Evolutionary conservation across 2,329 filamentous ascomycete species (phyloP), one percentile per base, ranked within the genome.

Genomic region (Ceratocystis destructans): DNA sequence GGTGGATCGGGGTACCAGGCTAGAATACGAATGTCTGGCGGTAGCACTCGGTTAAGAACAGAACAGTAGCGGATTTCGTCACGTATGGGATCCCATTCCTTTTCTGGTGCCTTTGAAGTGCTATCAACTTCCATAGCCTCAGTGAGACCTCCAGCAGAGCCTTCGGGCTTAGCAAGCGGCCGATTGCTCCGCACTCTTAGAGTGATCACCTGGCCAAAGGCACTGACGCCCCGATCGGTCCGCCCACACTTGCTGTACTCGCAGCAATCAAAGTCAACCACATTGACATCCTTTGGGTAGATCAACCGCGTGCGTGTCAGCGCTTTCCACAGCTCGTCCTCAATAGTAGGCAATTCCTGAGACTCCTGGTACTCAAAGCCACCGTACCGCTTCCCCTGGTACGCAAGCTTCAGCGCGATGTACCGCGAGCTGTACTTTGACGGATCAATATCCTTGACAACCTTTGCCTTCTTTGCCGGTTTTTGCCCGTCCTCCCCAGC

Each of bases 211-310:
- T 99, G 94, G 0, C 94, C 94, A 77, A 99, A 99, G 2, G 94
- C 92, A 75, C 91, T 96, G 45, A 99, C 94, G 12, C 94, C 94
- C 65, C 86, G 82, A 74, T 99, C 94, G 20, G 94, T 99, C 69
- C 94, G 82, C 1, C 94, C 94, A 73, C 93, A 96, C 75, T 99
- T 99, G 45, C 89, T 91, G 75, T 97, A 99, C 69, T 96, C 89
- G 75, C 86, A 92, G 6, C 87, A 86, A 44, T 89, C 85, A 82
- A 90, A 96, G 74, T 89, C 87, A 31, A 96, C 79, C 64, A 82
- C 77, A 8, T 83, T 79, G 20, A 79, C 79, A 70, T 80, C 79
- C 67, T 82, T 77, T 17, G 90, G 89, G 69, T 88, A 87, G 68
- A 99, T 95, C 69, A 99, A 79, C 64, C 88, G 84, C 4, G 88